Conservation (phyloP, 257 asterid genomes). For the Solanum bukasovii region DNA sequence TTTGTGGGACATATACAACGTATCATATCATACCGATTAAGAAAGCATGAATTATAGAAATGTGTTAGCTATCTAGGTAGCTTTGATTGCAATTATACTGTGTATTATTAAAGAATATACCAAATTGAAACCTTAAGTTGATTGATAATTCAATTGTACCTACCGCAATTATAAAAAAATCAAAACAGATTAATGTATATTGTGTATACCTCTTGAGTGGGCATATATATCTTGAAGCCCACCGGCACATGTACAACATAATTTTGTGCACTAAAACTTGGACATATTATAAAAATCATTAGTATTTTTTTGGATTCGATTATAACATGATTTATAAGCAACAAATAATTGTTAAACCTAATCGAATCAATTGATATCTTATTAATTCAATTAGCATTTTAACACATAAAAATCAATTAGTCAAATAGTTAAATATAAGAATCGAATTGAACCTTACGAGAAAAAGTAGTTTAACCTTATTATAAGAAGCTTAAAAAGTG, state of each 20-base stretch:
- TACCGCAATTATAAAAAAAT: background rate
- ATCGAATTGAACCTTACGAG: background rate
- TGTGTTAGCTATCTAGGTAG: no score
- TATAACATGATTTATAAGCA: no score
- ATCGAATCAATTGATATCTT: no score
- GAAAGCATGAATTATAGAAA: no score
- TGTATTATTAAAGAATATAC: background rate
- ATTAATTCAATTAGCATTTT: no score
- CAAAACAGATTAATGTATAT: background rate
- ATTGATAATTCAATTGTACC: background rate
- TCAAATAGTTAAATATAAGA: background rate
- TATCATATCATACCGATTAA: background rate
- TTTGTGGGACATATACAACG: background rate
- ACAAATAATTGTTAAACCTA: no score
- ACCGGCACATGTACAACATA: background rate
- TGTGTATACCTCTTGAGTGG: background rate
- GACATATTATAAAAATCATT: background rate
- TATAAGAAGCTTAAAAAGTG: background rate
- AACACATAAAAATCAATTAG: no score
- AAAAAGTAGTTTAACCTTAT: background rate
- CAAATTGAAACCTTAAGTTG: background rate
- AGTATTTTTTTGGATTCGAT: no score
- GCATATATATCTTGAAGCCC: background rate
- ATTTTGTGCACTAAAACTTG: background rate
- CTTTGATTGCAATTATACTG: background rate